These are phyloP conservation scores for Malassezia psittaci DNA, from an alignment of 1,284 basidiomycete genomes.

Conservation along the genomic window DNA sequence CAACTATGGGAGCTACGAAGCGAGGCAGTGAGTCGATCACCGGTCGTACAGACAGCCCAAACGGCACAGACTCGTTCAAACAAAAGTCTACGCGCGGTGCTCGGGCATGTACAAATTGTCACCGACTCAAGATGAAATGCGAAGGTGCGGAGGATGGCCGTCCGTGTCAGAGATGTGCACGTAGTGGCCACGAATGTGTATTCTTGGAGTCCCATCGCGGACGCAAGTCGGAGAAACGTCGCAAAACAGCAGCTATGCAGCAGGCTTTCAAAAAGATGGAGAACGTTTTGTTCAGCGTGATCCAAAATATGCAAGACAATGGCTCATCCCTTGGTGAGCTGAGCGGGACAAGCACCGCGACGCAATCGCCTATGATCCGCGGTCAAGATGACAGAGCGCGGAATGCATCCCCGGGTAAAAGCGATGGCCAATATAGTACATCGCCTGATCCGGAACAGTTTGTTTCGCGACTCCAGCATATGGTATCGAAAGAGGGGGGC, in stretches of 20 bases:
- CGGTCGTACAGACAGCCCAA: not conserved
- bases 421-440: not conserved
- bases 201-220: constrained; percentile 46
- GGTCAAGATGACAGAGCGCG: not conserved
- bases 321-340: not conserved
- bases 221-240: constrained; percentile 43
- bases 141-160: constrained; percentile 83
- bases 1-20: not conserved
- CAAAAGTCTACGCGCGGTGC: constrained; percentile 42
- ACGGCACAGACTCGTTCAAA: constrained; percentile 17
- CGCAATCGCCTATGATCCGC: not conserved
- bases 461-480: not conserved
- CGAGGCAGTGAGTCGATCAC: not conserved
- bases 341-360: not conserved
- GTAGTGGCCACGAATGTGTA: constrained; percentile 40
- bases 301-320: constrained; percentile 27
- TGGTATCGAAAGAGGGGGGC: not conserved
- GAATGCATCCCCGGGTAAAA: not conserved
- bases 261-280: constrained; percentile 45
- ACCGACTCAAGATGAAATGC: constrained; percentile 96
- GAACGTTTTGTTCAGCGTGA: constrained; percentile 35
- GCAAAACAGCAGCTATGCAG: constrained; percentile 40
- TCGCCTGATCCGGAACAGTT: not conserved
- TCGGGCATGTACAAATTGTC: constrained; percentile 85
- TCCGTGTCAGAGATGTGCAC: constrained; percentile 62